Evolutionary conservation across 2,329 filamentous ascomycete species (phyloP).

Genomic region (Arthrobotrys iridis): DNA sequence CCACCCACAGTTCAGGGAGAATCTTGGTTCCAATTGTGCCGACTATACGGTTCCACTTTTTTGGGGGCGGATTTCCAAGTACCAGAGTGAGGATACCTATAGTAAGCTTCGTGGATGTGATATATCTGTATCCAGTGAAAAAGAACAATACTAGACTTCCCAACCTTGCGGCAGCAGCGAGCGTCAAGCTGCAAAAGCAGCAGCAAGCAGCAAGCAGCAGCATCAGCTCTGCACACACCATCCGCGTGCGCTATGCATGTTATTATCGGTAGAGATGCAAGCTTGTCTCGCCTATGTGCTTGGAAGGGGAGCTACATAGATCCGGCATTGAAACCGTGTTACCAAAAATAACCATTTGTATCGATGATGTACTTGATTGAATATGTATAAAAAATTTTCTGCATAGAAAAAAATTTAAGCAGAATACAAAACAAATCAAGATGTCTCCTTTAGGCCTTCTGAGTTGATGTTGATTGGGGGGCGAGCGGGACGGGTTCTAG

Average conservation of each 20-base stretch:
- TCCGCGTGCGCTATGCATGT: slow-evolving; percentile 37
- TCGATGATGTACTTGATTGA: too few relatives aligned
- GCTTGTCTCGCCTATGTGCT: slow-evolving; percentile 51
- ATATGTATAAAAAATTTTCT: slow-evolving; percentile 27
- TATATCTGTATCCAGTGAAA: slow-evolving; percentile 25
- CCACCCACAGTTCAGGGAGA: slow-evolving; percentile 16
- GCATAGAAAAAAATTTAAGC: background rate
- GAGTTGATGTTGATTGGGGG: background rate
- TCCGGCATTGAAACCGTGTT: slow-evolving; percentile 23
- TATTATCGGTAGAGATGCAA: slow-evolving; percentile 49
- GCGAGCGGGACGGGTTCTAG: background rate
- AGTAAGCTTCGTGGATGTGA: slow-evolving; percentile 9
- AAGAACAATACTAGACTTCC: background rate
- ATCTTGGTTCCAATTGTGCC: slow-evolving; percentile 33
- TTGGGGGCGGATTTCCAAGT: slow-evolving; percentile 14
- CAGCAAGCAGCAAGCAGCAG: background rate
- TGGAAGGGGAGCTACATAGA: slow-evolving; percentile 21
- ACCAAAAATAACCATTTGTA: slow-evolving; percentile 42
- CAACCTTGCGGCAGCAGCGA: slow-evolving; percentile 9
- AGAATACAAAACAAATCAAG: background rate
- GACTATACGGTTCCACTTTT: slow-evolving; percentile 24
- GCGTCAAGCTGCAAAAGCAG: background rate
- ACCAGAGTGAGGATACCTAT: slow-evolving; percentile 12
- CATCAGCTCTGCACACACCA: slow-evolving; percentile 18
- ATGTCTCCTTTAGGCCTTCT: background rate